Percentiles rank a stretch among this genome's conserved stretches.
phyloP scores from a whole-genome alignment of 2,329 filamentous ascomycete species.

The Diaporthe sp. region DNA sequence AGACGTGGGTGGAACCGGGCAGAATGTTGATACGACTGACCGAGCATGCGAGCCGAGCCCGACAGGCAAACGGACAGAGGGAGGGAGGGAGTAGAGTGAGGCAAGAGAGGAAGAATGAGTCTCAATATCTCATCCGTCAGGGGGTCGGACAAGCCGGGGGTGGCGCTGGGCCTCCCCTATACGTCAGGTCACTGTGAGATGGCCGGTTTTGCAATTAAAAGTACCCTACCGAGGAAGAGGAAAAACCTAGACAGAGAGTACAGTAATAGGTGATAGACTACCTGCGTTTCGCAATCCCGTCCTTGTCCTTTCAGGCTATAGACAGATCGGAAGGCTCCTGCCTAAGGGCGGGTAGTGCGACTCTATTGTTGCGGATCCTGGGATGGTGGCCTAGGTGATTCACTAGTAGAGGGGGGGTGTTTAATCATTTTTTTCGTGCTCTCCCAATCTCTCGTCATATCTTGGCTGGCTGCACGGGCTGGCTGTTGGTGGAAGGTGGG shows the following conservation, averaged over 20 bases:
- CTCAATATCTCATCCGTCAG: slow-evolving; percentile 14
- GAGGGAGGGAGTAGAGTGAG: neutral
- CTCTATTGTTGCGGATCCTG: slow-evolving; percentile 14
- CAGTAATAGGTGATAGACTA: neutral
- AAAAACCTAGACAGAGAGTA: neutral
- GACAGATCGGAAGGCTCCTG: slow-evolving; percentile 5
- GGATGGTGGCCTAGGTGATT: slow-evolving; percentile 20
- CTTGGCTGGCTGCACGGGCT: neutral
- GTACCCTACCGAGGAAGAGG: neutral
- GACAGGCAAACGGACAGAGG: neutral
- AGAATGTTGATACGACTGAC: neutral
- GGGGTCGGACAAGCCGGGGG: neutral
- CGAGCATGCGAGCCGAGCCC: neutral
- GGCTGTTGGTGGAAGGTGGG: slow-evolving; percentile 1
- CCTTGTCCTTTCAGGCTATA: slow-evolving; percentile 24
- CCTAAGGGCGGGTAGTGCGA: slow-evolving; percentile 20
- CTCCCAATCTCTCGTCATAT: neutral
- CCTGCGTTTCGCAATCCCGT: slow-evolving; percentile 23
- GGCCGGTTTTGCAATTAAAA: slow-evolving; percentile 1
- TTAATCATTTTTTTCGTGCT: neutral
- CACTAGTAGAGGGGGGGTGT: neutral
- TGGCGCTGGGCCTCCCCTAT: neutral
- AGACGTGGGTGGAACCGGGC: slow-evolving; percentile 7
- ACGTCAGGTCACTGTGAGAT: neutral
- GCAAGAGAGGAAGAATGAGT: neutral